Evolutionary conservation across 2,329 filamentous ascomycete species (phyloP), one percentile per base, ranked within the genome.

Genomic region (Fusarium tricinctum): DNA sequence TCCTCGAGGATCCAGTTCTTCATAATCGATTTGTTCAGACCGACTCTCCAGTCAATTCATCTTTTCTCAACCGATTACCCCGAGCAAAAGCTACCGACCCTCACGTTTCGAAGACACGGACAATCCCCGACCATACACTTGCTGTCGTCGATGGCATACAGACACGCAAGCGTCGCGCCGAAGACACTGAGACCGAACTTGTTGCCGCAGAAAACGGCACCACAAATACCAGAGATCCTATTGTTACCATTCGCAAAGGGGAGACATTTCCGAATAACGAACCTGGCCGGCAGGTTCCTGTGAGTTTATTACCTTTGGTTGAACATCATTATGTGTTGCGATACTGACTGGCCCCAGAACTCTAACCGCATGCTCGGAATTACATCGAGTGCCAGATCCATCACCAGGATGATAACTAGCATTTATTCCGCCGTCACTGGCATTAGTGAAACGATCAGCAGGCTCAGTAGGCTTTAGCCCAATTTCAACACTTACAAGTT

Each of bases 181-280:
- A 76, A 68, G 65, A 74, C 50, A 62, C 71, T 40, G 77, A 78
- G 69, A 63, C 76, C 50, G 75, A 77, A 58, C 66, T 78, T 56
- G 67, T 76, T 68, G 73, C 69, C 54, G 63, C 72, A 32, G 35
- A 66, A 35, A 66, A 69, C 58, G 59, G 60, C 38, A 62, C 71
- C 61, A 48, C 55, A 45, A 52, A 63, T 30, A 42, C 45, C 20
- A 55, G 40, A 35, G 40, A 57, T 38, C 57, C 61, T 19, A 43
- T 73, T 33, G 40, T 70, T 40, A 71, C 63, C 62, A 38, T 52
- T 60, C 71, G 72, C 32, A n/a, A 56, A 45, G 65, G 69, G 32
- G 53, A 61, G 39, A 56, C 47, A n/a, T 50, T 60, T 42, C 28
- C 61, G 32, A 47, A 50, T 30, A 35, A 64, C 30, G 47, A 53